Base-by-base conservation (phyloP, 352 stramenopile species). In the Halophytophthora polymorphica region DNA sequence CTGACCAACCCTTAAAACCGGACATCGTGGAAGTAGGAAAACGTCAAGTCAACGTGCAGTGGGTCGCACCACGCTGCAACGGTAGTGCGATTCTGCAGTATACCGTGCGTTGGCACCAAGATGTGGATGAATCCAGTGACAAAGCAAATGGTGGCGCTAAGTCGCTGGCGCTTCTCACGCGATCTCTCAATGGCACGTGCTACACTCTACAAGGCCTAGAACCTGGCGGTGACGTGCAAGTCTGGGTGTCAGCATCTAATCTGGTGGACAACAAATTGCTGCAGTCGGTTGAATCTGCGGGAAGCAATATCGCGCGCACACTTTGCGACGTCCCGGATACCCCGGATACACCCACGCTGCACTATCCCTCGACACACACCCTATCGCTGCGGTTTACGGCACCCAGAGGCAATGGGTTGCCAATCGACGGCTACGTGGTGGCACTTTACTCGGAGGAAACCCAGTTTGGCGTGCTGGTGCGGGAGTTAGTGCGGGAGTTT, bases 31-130 rank as follows among this genome's bases (percentile, higher is more conserved):
- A 51, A 5, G 46, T 91, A 14, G 49, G 66, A 2, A 74, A 80
- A 34, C 66, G 71, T 0, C 49, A 78, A 25, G 37, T 75, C 2
- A 55, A 75, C 1, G 47, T 88, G 4, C 46, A 61, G 23, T 91
- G 81, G 80, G 38, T 50, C 19, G 84, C 86, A 45, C 77, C 77
- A 8, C 74, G 72, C 8, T 71, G 65, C 46, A 91, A 89, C 29
- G 77, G 81, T 28, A 87, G 81, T 17, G 73, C 84, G 14, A 71
- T 91, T 17, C 50, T 91, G 4, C 81, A 88, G 50, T 89, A 91
- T 49, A 82, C 66, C 12, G 48, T 91, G 2, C 29, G 72, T 6
- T 89, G 76, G 75, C 44, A 42, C 11, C 75, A 90, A 17, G 6
- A 42, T 17, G 18, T 61, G 15, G 62, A 61, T 13, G 15, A 18